Evolutionary conservation across 2,329 filamentous ascomycete species (phyloP).

Genomic region (Emericellopsis atlantica): DNA sequence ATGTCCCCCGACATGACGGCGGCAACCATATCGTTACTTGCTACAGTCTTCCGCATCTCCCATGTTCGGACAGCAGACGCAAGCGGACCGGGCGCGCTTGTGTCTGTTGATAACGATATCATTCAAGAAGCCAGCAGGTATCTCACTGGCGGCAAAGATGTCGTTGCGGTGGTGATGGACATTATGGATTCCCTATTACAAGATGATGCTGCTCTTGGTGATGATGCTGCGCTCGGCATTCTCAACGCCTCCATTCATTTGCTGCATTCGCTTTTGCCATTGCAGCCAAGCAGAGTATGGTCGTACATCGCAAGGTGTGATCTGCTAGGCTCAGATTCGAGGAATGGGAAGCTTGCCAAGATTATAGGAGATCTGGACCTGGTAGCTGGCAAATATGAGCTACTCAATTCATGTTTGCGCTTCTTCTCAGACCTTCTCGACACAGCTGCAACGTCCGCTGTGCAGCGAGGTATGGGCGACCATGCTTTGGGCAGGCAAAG

Average conservation of each 20-base stretch:
- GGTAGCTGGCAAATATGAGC: conserved; percentile 60
- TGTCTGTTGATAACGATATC: conserved; percentile 25
- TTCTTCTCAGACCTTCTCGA: conserved; percentile 67
- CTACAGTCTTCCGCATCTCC: conserved; percentile 51
- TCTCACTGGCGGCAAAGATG: conserved; percentile 51
- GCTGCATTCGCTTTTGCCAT: conserved; percentile 57
- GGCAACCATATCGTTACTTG: conserved; percentile 63
- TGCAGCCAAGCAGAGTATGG: conserved; percentile 79
- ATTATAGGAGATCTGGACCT: conserved; percentile 78
- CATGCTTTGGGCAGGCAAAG: conserved; percentile 34
- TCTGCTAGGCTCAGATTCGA: conserved; percentile 64
- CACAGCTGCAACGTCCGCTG: conserved; percentile 57
- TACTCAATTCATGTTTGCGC: conserved; percentile 60
- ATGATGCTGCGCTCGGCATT: conserved; percentile 53
- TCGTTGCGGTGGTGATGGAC: conserved; percentile 71
- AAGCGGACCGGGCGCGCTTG: conserved; percentile 11
- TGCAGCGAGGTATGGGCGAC: conserved; percentile 48
- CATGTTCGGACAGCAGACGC: conserved; percentile 20
- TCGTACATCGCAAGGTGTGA: conserved; percentile 74
- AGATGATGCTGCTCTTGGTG: conserved; percentile 41
- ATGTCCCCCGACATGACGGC: conserved; percentile 50
- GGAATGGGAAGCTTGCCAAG: conserved; percentile 61
- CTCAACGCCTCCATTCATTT: conserved; percentile 66
- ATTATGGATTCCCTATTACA: conserved; percentile 65
- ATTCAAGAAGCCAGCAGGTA: conserved; percentile 43